Evolutionary conservation across 2,329 filamentous ascomycete species (phyloP).

Genomic region (Pseudogymnoascus sp.): DNA sequence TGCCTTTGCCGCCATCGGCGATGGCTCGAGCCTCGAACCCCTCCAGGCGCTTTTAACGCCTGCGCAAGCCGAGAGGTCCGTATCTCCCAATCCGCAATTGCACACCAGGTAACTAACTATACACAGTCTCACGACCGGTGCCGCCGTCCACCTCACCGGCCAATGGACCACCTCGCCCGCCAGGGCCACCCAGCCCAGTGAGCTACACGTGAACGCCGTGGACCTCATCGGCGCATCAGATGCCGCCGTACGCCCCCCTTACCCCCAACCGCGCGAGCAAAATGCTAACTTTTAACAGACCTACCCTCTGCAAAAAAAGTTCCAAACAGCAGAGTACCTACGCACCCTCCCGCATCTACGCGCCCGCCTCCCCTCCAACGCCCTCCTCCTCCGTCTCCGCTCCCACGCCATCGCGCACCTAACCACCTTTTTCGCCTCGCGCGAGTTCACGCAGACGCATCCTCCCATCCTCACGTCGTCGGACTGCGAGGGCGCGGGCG

Average conservation of each 20-base stretch:
- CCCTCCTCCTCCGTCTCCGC: slow-evolving; percentile 71
- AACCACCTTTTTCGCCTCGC: slow-evolving; percentile 65
- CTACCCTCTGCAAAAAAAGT: slow-evolving; percentile 94
- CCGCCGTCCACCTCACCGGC: slow-evolving; percentile 71
- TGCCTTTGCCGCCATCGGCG: slow-evolving; percentile 76
- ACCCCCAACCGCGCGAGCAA: too few relatives aligned
- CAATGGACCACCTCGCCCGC: slow-evolving; percentile 64
- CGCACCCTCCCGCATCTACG: slow-evolving; percentile 84
- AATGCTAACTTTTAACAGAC: slow-evolving; percentile 46
- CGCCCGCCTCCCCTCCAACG: slow-evolving; percentile 71
- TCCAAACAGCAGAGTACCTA: slow-evolving; percentile 81
- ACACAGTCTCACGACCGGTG: slow-evolving; percentile 68
- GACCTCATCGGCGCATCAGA: slow-evolving; percentile 70
- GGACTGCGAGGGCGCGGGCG: slow-evolving; percentile 92
- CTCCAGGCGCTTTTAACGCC: slow-evolving; percentile 49
- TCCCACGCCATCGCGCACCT: slow-evolving; percentile 71
- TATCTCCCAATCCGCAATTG: slow-evolving; percentile 11
- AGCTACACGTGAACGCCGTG: slow-evolving; percentile 67
- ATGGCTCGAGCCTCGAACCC: slow-evolving; percentile 74
- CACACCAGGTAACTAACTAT: slow-evolving; percentile 12
- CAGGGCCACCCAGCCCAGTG: slow-evolving; percentile 64
- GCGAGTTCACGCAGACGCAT: slow-evolving; percentile 74
- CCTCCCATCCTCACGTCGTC: slow-evolving; percentile 93
- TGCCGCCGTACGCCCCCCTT: slow-evolving; percentile 56
- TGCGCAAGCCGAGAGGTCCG: slow-evolving; percentile 24